Evolutionary conservation across 306 rosid genomes (phyloP), one percentile per base, ranked within the genome.

Genomic region (Sphenostylis stenocarpa): DNA sequence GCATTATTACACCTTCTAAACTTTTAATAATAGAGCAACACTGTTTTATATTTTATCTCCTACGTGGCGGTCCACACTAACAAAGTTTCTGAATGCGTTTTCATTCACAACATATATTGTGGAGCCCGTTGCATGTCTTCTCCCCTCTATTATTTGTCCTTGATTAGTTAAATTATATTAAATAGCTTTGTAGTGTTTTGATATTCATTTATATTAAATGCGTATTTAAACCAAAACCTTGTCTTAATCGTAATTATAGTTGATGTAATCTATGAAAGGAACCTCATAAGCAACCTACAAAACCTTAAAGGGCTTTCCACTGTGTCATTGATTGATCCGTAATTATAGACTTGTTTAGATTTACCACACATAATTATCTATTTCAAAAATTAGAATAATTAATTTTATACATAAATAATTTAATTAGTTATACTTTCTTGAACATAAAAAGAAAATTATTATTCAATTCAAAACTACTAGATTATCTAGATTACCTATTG

Each of bases 171-270:
- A 28, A 26, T 29, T 24, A 5, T 26, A 16, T 43, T 49, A 19
- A 28, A 33, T 48, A 33, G n/a, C 12, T 16, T 49, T 3, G 9
- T 73, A 17, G 29, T 3, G 15, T n/a, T 29, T 11, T 13, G 28
- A 68, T 28, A 9, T 31, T 33, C 13, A 19, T 23, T 31, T 43
- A 11, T 31, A 24, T 38, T 33, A 26, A 24, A 62, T 66, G 44
- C 4, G 34, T n/a, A 66, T 26, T 63, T 49, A 72, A 70, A 71
- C 11, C 60, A 15, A n/a, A 41, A 31, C 44, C 24, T 19, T 49
- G 60, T 80, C 68, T 1, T 63, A 39, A 63, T 79, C 67, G 62
- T 62, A 23, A 19, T 71, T 79, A 61, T 79, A 21, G 62, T 44
- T 56, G 77, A 60, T 70, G 61, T 47, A 69, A 70, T 43, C 15